Base-by-base conservation (phyloP, 257 asterid genomes). In the Eustoma russellianum region DNA sequence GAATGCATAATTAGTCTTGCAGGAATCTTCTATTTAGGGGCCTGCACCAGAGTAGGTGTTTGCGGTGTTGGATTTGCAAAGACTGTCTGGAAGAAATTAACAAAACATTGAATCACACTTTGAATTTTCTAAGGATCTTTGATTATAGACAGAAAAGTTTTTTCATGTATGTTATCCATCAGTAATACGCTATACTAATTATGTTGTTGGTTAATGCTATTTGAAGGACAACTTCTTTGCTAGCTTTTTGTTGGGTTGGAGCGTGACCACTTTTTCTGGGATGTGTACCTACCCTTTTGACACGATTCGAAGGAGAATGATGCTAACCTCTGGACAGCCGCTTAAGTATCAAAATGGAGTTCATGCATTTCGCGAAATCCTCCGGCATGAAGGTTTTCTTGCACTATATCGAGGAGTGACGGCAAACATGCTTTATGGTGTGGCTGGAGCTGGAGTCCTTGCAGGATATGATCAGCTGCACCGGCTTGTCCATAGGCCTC, bases 371-470 rank as follows among this genome's bases (percentile, higher is more conserved):
- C 78, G 44, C 13, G 95, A 90, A 72, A 83, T 90, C 64, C 54
- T 75, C 52, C 82, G 72, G 9, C 55, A 35, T 3, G 96, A 90
- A 74, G 98, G 98, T 30, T 73, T 73, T 65, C 1, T 64, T 16
- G 87, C 89, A 9, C 82, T 86, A 15, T 90, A 62, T 55, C 75
- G 93, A 67, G 98, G 98, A 66, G 95, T 82, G 60, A 67, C 86
- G 0, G 95, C 98, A 59, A 91, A 91, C 66, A 80, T 87, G 77
- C 84, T 91, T 56, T 81, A 84, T 17, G 97, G 98, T 40, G 77
- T 87, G 52, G 95, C 97, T 12, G 97, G 98, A 55, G 98, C 97
- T 33, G 97, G 97, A 56, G 97, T 88, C 18, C 98, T 91, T 66
- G 94, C 95, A 40, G 98, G 97, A 75, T 91, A 91, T 58, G 98